A percentile compares a stretch with the other conserved stretches of the same genome.
Conservation (phyloP, 805 yeast genomes). For the Cyberlindnera maritima region DNA sequence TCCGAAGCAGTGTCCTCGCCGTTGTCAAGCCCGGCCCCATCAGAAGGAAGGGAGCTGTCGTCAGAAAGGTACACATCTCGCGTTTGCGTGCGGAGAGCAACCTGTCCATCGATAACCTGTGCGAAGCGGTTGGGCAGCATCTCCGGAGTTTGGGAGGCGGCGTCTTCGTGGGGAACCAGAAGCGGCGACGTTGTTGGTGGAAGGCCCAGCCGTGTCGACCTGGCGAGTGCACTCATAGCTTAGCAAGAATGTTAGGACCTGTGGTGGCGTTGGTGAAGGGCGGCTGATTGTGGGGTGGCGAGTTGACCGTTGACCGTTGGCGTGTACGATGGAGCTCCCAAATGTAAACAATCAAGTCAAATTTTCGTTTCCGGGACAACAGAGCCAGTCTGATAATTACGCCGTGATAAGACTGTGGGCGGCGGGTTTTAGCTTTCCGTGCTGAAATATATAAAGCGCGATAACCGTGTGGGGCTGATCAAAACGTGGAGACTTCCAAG, state of each 20-base stretch:
- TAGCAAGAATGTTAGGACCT: too few relatives aligned
- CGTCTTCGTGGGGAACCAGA: background rate
- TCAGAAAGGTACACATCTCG: background rate
- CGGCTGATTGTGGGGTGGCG: too few relatives aligned
- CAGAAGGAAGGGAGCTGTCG: background rate
- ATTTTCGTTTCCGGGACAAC: constrained; percentile 16
- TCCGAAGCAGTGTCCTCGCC: constrained; percentile 7
- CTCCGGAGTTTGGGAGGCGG: background rate
- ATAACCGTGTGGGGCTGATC: too few relatives aligned
- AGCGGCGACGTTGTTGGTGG: background rate
- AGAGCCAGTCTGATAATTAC: constrained; percentile 1
- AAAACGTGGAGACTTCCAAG: too few relatives aligned
- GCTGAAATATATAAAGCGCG: background rate
- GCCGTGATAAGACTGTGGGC: background rate
- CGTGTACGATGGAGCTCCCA: background rate
- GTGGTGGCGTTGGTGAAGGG: background rate
- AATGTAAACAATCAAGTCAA: constrained; percentile 8
- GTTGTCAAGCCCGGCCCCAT: constrained; percentile 1
- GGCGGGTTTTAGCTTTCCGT: background rate
- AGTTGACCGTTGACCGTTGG: too few relatives aligned
- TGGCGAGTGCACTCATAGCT: too few relatives aligned
- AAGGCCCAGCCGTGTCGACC: too few relatives aligned
- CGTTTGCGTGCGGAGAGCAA: background rate
- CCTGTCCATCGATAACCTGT: constrained; percentile 7
- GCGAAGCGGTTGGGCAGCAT: constrained; percentile 4